Evolutionary conservation across 129 eudicot species (phyloP).

Genomic region (Apium graveolens): DNA sequence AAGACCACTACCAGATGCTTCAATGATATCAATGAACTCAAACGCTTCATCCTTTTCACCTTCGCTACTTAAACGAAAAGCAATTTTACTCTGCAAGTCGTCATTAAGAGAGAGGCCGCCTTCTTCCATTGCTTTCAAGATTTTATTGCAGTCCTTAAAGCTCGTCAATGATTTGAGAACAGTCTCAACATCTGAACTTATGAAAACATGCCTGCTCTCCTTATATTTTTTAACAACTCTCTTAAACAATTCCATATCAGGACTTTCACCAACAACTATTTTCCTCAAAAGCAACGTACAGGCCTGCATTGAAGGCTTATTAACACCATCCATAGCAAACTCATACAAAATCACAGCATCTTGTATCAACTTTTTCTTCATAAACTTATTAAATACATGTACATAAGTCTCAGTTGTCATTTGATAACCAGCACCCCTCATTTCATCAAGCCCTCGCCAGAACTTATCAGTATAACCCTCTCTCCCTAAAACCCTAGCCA

Average conservation of each 20-base stretch:
- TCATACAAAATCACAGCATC: conserved; percentile 70
- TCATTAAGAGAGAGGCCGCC: conserved; percentile 43
- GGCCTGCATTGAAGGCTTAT: conserved; percentile 50
- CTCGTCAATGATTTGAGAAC: conserved; percentile 73
- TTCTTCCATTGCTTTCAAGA: conserved; percentile 58
- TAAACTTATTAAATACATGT: conserved; percentile 28
- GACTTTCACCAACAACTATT: conserved; percentile 41
- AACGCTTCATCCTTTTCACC: conserved; percentile 40
- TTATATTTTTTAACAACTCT: conserved; percentile 45
- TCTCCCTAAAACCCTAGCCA: conserved; percentile 53
- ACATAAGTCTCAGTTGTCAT: conserved; percentile 43
- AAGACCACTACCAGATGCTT: conserved; percentile 19
- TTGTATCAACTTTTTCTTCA: conserved; percentile 48
- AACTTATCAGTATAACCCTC: conserved; percentile 55
- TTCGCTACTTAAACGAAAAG: conserved; percentile 42
- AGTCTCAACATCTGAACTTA: conserved; percentile 32
- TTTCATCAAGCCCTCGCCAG: conserved; percentile 62
- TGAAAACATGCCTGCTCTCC: conserved; percentile 43
- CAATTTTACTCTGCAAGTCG: conserved; percentile 37
- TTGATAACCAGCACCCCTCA: conserved; percentile 49
- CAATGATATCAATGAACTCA: conserved; percentile 40
- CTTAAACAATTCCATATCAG: conserved; percentile 57
- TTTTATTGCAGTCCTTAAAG: conserved; percentile 46
- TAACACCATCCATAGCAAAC: conserved; percentile 51
- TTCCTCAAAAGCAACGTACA: conserved; percentile 61